Evolutionary conservation across 139 green algal species (phyloP), one percentile per base, ranked within the genome.

Genomic region (Closterium sp.): DNA sequence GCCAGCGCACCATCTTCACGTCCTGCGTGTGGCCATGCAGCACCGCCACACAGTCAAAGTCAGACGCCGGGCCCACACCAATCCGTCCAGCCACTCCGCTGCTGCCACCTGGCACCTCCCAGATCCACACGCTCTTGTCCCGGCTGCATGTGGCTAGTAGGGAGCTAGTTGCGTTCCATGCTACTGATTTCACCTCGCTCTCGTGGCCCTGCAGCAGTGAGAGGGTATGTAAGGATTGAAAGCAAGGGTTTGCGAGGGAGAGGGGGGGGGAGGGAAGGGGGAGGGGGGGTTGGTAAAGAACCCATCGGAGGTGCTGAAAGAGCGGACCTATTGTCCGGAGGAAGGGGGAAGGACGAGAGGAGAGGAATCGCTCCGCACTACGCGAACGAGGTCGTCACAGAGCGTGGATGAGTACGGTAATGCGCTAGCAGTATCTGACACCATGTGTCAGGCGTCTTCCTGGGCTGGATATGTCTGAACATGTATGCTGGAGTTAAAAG

Each of bases 61-160:
- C 97, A 66, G 97, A 92, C 0, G 95, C 95, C 0, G 96, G 95
- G 31, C 96, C 86, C 3, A 94, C 93, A 12, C 36, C 87, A 2
- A 33, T 86, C 83, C n/a, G 30, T 34, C 83, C 83, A 28, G 55
- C 55, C 55, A 76, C 55, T 76, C 55, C 55, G 55, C 55, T 76
- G 55, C 55, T 76, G 85, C 33, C 85, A 34, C 33, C 85, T n/a
- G 64, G 88, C 33, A 66, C 84, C 94, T 99, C 98, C 98, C 98
- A 99, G 32, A 99, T 95, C 98, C 98, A 99, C 31, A 99, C 97
- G 28, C 94, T 98, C 93, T 97, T 98, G 94, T 99, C 98, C 0
- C 98, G 92, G 32, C 97, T 96, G 93, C 98, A 99, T 2, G 98
- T 99, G 21, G 98, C 97, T 1, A 99, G 89, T 84, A 97, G 81